A percentile compares a stretch with the other conserved stretches of the same genome.
phyloP scores from a whole-genome alignment of 2,329 filamentous ascomycete genomes.

The Aspergillus udagawae region DNA sequence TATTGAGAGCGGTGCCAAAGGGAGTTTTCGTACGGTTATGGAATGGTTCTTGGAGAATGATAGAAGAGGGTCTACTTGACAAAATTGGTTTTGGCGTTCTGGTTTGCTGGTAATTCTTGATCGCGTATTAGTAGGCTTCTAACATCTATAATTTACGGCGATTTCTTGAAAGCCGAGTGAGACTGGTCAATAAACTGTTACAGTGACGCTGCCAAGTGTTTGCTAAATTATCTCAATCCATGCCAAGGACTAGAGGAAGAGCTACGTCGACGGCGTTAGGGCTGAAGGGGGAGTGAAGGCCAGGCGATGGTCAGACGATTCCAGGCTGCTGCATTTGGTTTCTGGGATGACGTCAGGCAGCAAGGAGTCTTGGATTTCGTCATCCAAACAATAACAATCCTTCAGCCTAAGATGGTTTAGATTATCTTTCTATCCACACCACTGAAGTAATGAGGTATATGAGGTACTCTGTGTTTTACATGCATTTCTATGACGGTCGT shows the following conservation, averaged over 20 bases:
- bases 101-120: background rate
- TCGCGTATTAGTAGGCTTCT: background rate
- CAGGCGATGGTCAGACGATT: background rate
- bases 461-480: background rate
- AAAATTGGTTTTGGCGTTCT: background rate
- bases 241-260: background rate
- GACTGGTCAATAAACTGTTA: background rate
- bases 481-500: too few relatives aligned
- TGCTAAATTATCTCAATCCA: background rate
- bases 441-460: too few relatives aligned
- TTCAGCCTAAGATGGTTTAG: too few relatives aligned
- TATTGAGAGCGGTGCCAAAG: conserved; percentile 70
- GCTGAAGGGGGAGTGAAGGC: background rate
- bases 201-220: background rate
- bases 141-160: background rate
- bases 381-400: background rate
- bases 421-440: background rate
- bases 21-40: conserved; percentile 72
- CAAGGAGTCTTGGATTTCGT: background rate
- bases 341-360: background rate
- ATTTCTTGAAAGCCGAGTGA: background rate
- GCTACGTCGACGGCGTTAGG: background rate
- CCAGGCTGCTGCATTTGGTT: background rate
- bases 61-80: conserved; percentile 17
- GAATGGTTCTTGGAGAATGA: conserved; percentile 66